These are phyloP conservation scores for Cladophialophora chaetospira DNA, from an alignment of 2,329 filamentous ascomycete genomes.

Conservation along the genomic window DNA sequence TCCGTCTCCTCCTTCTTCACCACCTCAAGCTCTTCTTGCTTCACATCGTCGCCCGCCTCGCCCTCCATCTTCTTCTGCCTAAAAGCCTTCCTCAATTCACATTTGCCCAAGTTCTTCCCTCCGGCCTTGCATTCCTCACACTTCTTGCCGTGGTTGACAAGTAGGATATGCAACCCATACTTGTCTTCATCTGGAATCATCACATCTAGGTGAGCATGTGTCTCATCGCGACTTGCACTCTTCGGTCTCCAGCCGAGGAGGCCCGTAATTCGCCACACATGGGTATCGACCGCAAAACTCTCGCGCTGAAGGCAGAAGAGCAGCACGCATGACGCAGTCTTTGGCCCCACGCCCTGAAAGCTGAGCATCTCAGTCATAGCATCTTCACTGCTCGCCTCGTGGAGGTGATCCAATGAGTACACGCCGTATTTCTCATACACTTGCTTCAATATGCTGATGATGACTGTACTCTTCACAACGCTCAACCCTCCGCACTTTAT, in stretches of 20 bases:
- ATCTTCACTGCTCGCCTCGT: constrained; percentile 54
- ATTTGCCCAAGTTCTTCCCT: constrained; percentile 60
- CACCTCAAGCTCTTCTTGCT: constrained; percentile 49
- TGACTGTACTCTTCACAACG: constrained; percentile 56
- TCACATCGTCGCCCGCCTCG: constrained; percentile 60
- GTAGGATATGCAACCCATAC: constrained; percentile 63
- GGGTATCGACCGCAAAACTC: constrained; percentile 66
- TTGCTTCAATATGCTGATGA: constrained; percentile 33
- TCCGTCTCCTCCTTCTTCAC: constrained; percentile 26
- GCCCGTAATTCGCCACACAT: constrained; percentile 64
- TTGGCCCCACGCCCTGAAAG: constrained; percentile 66
- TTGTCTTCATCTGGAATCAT: constrained; percentile 64
- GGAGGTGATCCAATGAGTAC: constrained; percentile 58
- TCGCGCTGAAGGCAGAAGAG: constrained; percentile 66
- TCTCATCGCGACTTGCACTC: constrained; percentile 34
- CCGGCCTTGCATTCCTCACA: constrained; percentile 62
- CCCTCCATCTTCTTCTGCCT: constrained; percentile 66
- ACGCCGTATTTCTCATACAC: constrained; percentile 32
- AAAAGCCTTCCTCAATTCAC: constrained; percentile 61
- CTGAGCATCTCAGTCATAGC: constrained; percentile 60
- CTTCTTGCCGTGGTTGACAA: constrained; percentile 64
- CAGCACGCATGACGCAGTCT: constrained; percentile 66
- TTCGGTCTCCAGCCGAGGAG: constrained; percentile 65
- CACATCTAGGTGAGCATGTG: constrained; percentile 58
- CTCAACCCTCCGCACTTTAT: constrained; percentile 63